These are phyloP conservation scores for Rhizopogon vinicolor DNA, from an alignment of 768 basidiomycete genomes.

Conservation along the genomic window DNA sequence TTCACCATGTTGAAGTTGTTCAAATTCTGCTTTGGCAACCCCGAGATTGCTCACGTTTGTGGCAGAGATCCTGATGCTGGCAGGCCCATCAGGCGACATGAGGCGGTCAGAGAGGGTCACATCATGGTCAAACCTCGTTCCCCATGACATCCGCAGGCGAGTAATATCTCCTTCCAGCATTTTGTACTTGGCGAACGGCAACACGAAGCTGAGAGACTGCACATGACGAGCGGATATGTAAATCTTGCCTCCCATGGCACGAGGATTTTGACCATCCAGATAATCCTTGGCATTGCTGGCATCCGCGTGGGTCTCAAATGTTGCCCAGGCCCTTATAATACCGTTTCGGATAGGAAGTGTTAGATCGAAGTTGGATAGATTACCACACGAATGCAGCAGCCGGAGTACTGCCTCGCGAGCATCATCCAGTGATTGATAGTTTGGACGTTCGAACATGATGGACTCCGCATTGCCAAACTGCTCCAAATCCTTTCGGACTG, in stretches of 20 bases:
- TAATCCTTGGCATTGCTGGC: constrained; percentile 47
- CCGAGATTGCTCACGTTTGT: constrained; percentile 47
- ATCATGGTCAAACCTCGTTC: constrained; percentile 21
- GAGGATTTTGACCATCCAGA: constrained; percentile 44
- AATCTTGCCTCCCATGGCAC: constrained; percentile 38
- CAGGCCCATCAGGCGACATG: constrained; percentile 9
- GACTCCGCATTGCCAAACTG: constrained; percentile 44
- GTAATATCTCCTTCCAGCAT: constrained; percentile 42
- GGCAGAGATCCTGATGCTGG: constrained; percentile 45
- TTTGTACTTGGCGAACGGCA: constrained; percentile 35
- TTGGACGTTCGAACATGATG: constrained; percentile 48
- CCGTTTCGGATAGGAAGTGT: constrained; percentile 50
- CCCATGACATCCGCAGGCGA: constrained; percentile 35
- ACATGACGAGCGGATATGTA: constrained; percentile 49
- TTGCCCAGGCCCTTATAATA: constrained; percentile 49
- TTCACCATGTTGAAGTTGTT: constrained; percentile 61
- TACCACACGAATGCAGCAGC: constrained; percentile 34
- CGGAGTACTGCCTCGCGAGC: constrained; percentile 34
- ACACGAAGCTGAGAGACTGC: constrained; percentile 42
- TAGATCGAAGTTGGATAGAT: constrained; percentile 37
- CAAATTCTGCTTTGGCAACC: constrained; percentile 54
- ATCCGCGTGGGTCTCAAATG: constrained; percentile 44
- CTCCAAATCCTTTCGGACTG: constrained; percentile 36
- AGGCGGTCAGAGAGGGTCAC: constrained; percentile 21
- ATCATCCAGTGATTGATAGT: constrained; percentile 31